Evolutionary conservation across 2,329 filamentous ascomycete genomes (phyloP).

Genomic region (Acephala macrosclerotiorum): DNA sequence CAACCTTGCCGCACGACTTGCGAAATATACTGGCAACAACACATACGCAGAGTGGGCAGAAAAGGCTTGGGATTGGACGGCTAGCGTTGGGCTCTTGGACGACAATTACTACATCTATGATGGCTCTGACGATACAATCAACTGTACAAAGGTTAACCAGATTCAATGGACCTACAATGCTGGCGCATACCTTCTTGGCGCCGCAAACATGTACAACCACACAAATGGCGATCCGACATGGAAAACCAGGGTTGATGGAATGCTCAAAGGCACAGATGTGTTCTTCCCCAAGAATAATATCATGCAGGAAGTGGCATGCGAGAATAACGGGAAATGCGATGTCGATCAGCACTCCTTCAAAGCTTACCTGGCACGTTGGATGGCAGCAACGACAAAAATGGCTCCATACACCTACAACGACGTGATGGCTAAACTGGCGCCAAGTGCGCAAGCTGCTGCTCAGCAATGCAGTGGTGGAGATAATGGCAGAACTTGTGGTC

Average conservation of each 20-base stretch:
- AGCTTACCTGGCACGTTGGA: conserved; percentile 66
- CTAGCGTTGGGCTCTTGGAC: conserved; percentile 63
- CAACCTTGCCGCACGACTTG: conserved; percentile 70
- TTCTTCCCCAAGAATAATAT: conserved; percentile 65
- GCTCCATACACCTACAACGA: conserved; percentile 60
- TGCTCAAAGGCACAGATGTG: conserved; percentile 60
- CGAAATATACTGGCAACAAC: conserved; percentile 77
- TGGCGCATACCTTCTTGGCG: conserved; percentile 70
- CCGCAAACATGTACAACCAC: conserved; percentile 74
- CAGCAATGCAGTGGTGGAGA: conserved; percentile 66
- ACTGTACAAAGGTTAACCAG: conserved; percentile 64
- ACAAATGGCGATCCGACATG: conserved; percentile 57
- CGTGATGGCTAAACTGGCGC: conserved; percentile 59
- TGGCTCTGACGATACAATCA: conserved; percentile 62
- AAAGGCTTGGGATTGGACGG: conserved; percentile 75
- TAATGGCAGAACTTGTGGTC: conserved; percentile 66
- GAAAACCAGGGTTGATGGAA: conserved; percentile 63
- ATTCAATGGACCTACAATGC: conserved; percentile 76
- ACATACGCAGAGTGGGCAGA: conserved; percentile 83
- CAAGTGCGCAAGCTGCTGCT: conserved; percentile 66
- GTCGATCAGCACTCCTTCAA: conserved; percentile 70
- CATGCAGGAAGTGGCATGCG: conserved; percentile 72
- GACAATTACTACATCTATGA: conserved; percentile 67
- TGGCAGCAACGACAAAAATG: conserved; percentile 62
- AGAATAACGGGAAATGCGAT: conserved; percentile 66